Conservation (phyloP, 192 early-diverging fungal species). For the Coemansia sp. region DNA sequence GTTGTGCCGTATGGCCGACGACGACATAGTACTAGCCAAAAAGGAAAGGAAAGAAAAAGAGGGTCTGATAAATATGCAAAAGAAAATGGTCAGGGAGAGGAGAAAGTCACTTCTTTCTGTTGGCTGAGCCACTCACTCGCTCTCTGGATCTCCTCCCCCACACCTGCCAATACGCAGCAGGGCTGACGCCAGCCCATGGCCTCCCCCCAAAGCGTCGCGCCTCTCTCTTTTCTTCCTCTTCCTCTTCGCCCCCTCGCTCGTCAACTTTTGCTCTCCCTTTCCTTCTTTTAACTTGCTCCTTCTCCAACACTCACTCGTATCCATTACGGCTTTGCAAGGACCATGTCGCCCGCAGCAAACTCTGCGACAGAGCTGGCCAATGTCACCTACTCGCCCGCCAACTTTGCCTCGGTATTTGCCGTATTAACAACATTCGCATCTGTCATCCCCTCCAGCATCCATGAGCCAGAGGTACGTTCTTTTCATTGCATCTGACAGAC, state of each 20-base stretch:
- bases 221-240: constrained; percentile 2
- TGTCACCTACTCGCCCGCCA: constrained; percentile 35
- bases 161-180: neutral
- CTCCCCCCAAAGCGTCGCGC: neutral
- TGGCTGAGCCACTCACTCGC: neutral
- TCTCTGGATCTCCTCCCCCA: neutral
- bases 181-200: neutral
- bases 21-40: constrained; percentile 6
- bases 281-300: neutral
- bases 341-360: constrained; percentile 47
- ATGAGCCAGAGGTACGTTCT: constrained; percentile 48
- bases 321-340: neutral
- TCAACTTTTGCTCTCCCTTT: neutral
- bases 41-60: neutral
- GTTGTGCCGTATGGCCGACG: neutral
- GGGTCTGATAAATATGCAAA: neutral
- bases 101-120: neutral
- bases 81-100: neutral
- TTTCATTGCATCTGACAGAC: neutral
- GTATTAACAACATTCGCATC: constrained; percentile 27
- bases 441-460: constrained; percentile 25
- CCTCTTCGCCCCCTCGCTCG: neutral
- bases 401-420: constrained; percentile 50
- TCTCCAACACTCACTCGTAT: neutral
- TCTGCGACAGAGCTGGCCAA: constrained; percentile 30